Percentiles rank a stretch among this genome's conserved stretches.
Evolutionary conservation across 768 basidiomycete species (phyloP).

Genomic region (Suillus subaureus): DNA sequence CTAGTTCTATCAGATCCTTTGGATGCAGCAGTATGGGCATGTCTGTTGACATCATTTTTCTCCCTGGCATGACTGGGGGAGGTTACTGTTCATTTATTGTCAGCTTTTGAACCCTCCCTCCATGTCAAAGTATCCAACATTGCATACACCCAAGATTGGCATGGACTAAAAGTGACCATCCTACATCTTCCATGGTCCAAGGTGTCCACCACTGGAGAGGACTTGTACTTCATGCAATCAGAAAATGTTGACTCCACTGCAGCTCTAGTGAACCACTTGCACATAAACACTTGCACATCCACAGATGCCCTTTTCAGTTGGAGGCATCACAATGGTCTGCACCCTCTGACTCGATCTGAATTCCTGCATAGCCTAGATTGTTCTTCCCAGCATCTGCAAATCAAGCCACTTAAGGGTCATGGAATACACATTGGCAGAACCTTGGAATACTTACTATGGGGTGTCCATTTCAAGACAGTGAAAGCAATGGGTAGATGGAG

Average conservation of each 20-base stretch:
- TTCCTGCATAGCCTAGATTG: rapidly evolving
- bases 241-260: background rate
- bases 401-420: conserved; percentile 17
- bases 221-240: background rate
- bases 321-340: too few relatives aligned
- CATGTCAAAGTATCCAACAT: background rate
- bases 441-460: conserved; percentile 27
- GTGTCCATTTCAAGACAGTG: conserved; percentile 34
- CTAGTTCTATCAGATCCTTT: rapidly evolving
- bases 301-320: too few relatives aligned
- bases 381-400: rapidly evolving
- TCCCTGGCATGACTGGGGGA: background rate
- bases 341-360: too few relatives aligned
- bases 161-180: background rate
- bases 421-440: conserved; percentile 32
- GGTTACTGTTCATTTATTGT: background rate
- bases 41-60: background rate
- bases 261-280: background rate
- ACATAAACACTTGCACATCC: rapidly evolving
- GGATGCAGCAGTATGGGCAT: background rate
- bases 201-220: background rate
- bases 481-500: conserved; percentile 37
- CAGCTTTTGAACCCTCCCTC: background rate
- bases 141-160: background rate
- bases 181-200: rapidly evolving